Evolutionary conservation across 805 yeast species (phyloP), one percentile per base, ranked within the genome.

Genomic region (Barnettozyma botsteinii): DNA sequence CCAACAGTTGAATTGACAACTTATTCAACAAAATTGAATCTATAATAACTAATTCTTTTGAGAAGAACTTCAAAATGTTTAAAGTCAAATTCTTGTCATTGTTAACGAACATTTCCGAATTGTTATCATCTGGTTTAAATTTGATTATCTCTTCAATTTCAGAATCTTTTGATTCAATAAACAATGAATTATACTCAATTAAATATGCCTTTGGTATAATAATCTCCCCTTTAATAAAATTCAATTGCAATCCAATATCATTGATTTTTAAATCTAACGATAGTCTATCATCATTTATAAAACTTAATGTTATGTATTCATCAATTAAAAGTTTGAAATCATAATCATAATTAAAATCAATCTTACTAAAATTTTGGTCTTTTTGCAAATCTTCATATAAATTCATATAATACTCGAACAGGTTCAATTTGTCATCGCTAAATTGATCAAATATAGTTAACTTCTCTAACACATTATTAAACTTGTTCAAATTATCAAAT

Each of bases 391-490:
- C 18, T 11, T 38, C 36, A 15, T 32, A 36, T 1, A 50, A 33
- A 7, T 38, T 36, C 19, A 48, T 42, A 25, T 42, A 38, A 31
- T 49, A 47, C 29, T 48, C 46, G 18, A 51, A 55, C 21, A 55
- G 35, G 27, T 55, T 55, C 28, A 52, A 21, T 5, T 34, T 27
- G 24, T 44, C 47, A n/a, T 37, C 29, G 11, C 51, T 49, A 31
- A 45, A 53, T 36, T 54, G 55, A 35, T 55, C 60, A 15, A 55
- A 40, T 1, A 47, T 33, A 5, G 48, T 42, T 25, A 55, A 26
- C 20, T 46, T 43, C 19, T 45, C 52, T 25, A 55, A 19, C 9
- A 50, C 40, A 3, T 30, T 17, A 28, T 54, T 55, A 32, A 54
- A 54, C 29, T 47, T 40, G 3, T 35, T 19, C 20, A 55, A 29